Evolutionary conservation across 371 early-diverging fungal species (phyloP).

Genomic region (Apophysomyces variabilis): DNA sequence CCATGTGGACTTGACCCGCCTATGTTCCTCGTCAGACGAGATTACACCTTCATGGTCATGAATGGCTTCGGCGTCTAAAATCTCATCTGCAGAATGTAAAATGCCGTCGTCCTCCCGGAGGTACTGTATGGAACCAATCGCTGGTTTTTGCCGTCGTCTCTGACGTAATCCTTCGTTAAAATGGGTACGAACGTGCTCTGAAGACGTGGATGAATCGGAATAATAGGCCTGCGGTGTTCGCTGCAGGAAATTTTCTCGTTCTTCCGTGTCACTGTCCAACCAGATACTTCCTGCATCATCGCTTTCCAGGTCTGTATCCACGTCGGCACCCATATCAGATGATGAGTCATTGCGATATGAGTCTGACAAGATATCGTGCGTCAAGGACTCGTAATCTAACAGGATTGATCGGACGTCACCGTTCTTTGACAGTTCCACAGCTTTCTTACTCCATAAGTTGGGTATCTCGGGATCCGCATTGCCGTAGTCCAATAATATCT

Average conservation of each 20-base stretch:
- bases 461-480: constrained; percentile 35
- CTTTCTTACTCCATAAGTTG: constrained; percentile 33
- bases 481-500: constrained; percentile 32
- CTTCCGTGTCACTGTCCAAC: constrained; percentile 30
- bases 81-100: constrained; percentile 25
- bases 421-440: constrained; percentile 32
- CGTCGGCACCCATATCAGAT: constrained; percentile 45
- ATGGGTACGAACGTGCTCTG: background rate
- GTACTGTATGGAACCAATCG: constrained; percentile 33
- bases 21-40: constrained; percentile 27
- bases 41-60: constrained; percentile 16
- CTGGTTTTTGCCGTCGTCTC: constrained; percentile 20
- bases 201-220: constrained; percentile 34
- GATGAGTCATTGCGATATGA: constrained; percentile 18
- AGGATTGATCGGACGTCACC: constrained; percentile 21
- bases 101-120: constrained; percentile 22
- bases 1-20: constrained; percentile 35
- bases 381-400: constrained; percentile 21
- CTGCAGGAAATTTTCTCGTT: constrained; percentile 5
- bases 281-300: constrained; percentile 23
- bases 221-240: constrained; percentile 15
- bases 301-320: constrained; percentile 30
- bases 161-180: constrained; percentile 29
- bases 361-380: constrained; percentile 21
- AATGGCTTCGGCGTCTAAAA: constrained; percentile 24